Evolutionary conservation across 148 eudicot genomes (phyloP).

Genomic region (Oxyria digyna): DNA sequence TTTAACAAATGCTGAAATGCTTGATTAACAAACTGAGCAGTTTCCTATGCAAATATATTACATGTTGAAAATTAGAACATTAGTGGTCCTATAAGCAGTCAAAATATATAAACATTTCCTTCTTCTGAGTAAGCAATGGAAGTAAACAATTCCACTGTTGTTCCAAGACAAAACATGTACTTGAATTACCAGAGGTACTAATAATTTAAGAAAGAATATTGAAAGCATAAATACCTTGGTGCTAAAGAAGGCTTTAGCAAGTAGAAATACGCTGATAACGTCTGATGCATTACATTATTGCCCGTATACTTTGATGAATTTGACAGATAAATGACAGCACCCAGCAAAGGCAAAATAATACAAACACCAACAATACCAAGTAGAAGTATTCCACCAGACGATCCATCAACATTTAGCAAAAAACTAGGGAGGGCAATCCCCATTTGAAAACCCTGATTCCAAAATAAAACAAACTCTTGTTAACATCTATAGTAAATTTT

Average conservation of each 20-base stretch:
- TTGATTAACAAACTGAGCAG: neutral
- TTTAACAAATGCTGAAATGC: neutral
- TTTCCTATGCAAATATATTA: neutral
- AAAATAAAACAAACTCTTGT: neutral
- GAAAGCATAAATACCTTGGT: constrained; percentile 16
- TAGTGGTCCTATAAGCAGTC: neutral
- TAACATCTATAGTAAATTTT: neutral
- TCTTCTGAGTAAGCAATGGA: neutral
- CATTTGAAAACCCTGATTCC: constrained; percentile 24
- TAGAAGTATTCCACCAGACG: constrained; percentile 21
- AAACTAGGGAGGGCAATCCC: constrained; percentile 28
- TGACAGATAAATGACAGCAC: constrained; percentile 22
- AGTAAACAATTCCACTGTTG: neutral
- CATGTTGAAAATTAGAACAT: neutral
- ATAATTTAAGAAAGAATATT: neutral
- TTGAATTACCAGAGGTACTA: neutral
- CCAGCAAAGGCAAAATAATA: constrained; percentile 20
- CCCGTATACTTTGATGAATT: constrained; percentile 26
- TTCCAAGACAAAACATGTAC: neutral
- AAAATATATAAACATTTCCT: neutral
- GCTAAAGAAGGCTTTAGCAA: constrained; percentile 24
- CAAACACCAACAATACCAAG: constrained; percentile 27
- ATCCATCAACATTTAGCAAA: constrained; percentile 22
- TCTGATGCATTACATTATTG: constrained; percentile 23
- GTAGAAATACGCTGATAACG: constrained; percentile 22